phyloP scores from a whole-genome alignment of 2,329 filamentous ascomycete species.

The Colletotrichum caudatum region DNA sequence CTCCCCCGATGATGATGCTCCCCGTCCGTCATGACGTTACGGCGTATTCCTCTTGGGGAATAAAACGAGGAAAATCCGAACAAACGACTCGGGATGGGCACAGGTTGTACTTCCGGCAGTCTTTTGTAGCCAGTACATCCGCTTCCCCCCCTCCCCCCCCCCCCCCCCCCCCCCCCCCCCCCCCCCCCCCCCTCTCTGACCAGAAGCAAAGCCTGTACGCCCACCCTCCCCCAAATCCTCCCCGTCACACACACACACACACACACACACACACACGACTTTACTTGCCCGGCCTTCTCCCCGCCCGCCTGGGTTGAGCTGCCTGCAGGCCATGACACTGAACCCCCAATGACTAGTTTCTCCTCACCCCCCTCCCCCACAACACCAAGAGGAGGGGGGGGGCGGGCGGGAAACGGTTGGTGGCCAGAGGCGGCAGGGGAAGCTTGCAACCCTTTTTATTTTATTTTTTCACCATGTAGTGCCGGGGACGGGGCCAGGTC shows the following conservation, averaged over 20 bases:
- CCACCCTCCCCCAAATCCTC: too few relatives aligned
- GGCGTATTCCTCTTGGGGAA: constrained; percentile 7
- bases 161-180: too few relatives aligned
- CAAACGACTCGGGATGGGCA: constrained; percentile 5
- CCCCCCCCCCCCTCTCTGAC: too few relatives aligned
- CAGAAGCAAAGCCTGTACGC: too few relatives aligned
- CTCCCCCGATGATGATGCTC: neutral
- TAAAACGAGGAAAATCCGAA: neutral
- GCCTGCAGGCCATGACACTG: constrained; percentile 12
- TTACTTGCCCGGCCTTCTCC: constrained; percentile 28
- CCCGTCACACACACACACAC: too few relatives aligned
- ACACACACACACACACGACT: too few relatives aligned
- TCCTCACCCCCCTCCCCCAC: too few relatives aligned
- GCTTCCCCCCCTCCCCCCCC: neutral
- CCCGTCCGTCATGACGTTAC: constrained; percentile 1
- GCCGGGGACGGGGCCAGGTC: too few relatives aligned
- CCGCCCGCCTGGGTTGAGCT: constrained; percentile 20
- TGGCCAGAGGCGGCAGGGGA: constrained; percentile 11
- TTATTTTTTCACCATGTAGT: too few relatives aligned
- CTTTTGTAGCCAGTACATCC: neutral
- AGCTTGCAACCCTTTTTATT: constrained; percentile 7
- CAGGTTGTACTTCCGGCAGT: constrained; percentile 19
- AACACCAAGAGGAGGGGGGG: neutral
- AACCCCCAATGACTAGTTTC: neutral
- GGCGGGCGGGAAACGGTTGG: neutral